Conservation (phyloP, 805 yeast species). For the Candida taoyuanica region DNA sequence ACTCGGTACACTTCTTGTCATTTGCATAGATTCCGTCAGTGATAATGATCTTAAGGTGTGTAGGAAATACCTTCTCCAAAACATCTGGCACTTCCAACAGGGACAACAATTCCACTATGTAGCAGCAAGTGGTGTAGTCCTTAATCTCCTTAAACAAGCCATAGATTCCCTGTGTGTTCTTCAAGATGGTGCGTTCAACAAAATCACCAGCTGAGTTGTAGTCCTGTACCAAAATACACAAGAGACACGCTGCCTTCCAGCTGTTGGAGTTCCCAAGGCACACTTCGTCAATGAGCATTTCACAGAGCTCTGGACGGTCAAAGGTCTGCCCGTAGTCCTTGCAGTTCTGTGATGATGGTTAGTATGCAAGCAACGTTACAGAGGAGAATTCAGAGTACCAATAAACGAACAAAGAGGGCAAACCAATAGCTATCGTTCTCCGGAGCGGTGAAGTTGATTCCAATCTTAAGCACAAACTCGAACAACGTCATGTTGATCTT, state of each 20-base stretch:
- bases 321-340: conserved; percentile 20
- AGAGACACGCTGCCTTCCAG: conserved; percentile 27
- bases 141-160: conserved; percentile 8
- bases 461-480: conserved; percentile 23
- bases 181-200: not conserved
- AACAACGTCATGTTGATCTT: conserved; percentile 16
- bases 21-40: conserved; percentile 16
- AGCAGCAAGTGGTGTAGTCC: conserved; percentile 18
- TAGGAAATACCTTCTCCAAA: conserved; percentile 2
- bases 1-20: conserved; percentile 15
- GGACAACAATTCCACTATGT: conserved; percentile 22
- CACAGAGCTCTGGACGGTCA: conserved; percentile 14
- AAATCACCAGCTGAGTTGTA: conserved; percentile 9
- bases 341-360: conserved; percentile 8
- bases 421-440: conserved; percentile 25
- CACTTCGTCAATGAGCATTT: conserved; percentile 10
- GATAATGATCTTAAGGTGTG: not conserved
- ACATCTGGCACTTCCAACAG: conserved; percentile 11
- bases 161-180: not conserved
- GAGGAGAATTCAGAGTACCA: too few relatives aligned
- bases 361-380: too few relatives aligned
- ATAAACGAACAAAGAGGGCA: conserved; percentile 11
- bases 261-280: conserved; percentile 13
- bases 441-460: conserved; percentile 14
- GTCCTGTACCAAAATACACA: conserved; percentile 25